Conservation (phyloP, 306 rosid species). For the Sicyos baderoa region DNA sequence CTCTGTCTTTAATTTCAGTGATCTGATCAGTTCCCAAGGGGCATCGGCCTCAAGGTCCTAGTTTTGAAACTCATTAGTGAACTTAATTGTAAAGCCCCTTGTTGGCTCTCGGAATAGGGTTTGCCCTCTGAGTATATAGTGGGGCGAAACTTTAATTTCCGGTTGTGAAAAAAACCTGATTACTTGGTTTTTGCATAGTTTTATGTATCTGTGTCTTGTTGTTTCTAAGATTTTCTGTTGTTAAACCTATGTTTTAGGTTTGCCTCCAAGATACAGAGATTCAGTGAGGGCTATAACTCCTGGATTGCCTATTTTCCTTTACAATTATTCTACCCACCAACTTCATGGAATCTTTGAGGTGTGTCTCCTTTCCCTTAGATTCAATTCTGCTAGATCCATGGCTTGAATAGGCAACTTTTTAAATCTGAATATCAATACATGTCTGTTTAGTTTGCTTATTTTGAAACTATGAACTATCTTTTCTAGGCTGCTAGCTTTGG, state of each 20-base stretch:
- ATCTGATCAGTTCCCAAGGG: background rate
- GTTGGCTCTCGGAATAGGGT: no score
- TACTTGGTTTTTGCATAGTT: background rate
- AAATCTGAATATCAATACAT: background rate
- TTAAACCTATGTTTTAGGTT: constrained; percentile 35
- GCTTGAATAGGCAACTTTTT: background rate
- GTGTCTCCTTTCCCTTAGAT: background rate
- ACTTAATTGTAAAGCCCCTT: no score
- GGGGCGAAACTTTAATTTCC: no score
- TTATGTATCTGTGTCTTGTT: background rate
- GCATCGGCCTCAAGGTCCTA: no score
- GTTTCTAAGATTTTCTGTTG: no score
- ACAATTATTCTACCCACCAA: constrained; percentile 87
- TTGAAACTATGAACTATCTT: background rate
- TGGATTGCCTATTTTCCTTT: constrained; percentile 89
- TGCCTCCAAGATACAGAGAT: constrained; percentile 89
- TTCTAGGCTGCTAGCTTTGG: constrained; percentile 91
- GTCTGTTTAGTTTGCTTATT: constrained; percentile 5
- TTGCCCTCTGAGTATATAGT: no score
- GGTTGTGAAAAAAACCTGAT: no score
- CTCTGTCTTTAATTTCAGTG: background rate
- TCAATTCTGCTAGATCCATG: background rate
- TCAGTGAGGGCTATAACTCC: constrained; percentile 91
- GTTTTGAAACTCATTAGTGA: no score
- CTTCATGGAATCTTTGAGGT: constrained; percentile 99